Percentiles rank a stretch among this genome's conserved stretches.
Conservation (phyloP, 2,329 filamentous ascomycete genomes). For the Fulvia fulva region DNA sequence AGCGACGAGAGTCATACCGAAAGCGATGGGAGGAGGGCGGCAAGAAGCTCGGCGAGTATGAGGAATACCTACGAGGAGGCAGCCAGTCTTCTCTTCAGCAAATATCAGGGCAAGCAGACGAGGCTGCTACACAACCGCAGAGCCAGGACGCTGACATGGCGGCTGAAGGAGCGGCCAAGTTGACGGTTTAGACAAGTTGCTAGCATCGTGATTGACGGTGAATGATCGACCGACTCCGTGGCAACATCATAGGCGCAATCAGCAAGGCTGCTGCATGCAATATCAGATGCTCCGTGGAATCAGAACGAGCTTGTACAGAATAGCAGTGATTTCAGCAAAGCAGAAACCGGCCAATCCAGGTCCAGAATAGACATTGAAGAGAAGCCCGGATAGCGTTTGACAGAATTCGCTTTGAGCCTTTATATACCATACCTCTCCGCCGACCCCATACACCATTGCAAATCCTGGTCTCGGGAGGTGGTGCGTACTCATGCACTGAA, state of each 20-base stretch:
- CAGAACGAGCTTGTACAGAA: neutral
- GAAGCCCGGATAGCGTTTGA: no score
- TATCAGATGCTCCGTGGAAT: neutral
- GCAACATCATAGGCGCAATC: neutral
- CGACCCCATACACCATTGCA: neutral
- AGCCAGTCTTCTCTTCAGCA: conserved; percentile 31
- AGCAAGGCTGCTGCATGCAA: neutral
- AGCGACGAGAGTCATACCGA: conserved; percentile 59
- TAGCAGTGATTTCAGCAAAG: neutral
- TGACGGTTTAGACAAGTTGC: conserved; percentile 16
- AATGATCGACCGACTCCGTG: no score
- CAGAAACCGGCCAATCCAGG: no score
- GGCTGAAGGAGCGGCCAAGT: conserved; percentile 10
- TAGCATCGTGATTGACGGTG: neutral
- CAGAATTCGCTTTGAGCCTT: neutral
- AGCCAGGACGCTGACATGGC: conserved; percentile 8
- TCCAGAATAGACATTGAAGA: no score
- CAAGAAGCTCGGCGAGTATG: conserved; percentile 77
- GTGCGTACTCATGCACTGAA: neutral
- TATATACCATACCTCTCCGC: neutral
- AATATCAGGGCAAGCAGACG: conserved; percentile 5
- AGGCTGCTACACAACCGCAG: neutral
- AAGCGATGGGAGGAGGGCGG: conserved; percentile 77
- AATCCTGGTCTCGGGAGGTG: neutral
- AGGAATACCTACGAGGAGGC: conserved; percentile 81